Conservation (phyloP, 2,329 filamentous ascomycete genomes). For the Diaporthe sp. region DNA sequence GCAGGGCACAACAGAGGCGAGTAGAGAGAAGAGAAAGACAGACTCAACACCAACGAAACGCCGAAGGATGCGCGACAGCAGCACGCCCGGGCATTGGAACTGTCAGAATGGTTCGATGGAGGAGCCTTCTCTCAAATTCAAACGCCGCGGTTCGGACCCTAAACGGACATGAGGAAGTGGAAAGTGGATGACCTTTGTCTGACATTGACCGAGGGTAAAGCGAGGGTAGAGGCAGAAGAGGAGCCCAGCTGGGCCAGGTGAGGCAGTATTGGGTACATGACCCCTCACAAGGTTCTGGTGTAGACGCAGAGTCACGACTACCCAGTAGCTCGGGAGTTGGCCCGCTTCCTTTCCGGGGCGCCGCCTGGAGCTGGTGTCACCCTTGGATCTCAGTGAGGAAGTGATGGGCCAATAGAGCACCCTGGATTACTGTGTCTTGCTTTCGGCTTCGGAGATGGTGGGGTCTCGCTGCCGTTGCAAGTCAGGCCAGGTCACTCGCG, state of each 20-base stretch:
- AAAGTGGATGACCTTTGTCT: slow-evolving; percentile 29
- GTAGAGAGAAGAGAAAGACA: background rate
- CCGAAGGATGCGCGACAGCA: background rate
- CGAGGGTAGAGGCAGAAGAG: background rate
- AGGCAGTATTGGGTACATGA: background rate
- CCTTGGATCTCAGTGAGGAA: background rate
- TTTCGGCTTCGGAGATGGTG: slow-evolving; percentile 22
- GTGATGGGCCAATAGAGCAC: slow-evolving; percentile 22
- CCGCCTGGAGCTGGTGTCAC: background rate
- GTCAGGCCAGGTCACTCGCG: slow-evolving; percentile 24
- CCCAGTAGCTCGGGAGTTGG: slow-evolving; percentile 1
- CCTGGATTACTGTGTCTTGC: slow-evolving; percentile 15
- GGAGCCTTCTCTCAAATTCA: slow-evolving; percentile 2
- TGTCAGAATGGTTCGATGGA: slow-evolving; percentile 26
- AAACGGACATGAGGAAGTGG: background rate
- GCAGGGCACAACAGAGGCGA: background rate
- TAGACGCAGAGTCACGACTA: background rate
- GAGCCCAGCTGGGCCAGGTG: background rate
- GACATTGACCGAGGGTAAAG: slow-evolving; percentile 27
- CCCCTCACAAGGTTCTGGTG: fast-evolving
- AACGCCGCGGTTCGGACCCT: slow-evolving; percentile 16
- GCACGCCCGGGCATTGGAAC: background rate
- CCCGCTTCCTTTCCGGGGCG: slow-evolving; percentile 2
- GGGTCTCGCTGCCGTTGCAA: background rate
- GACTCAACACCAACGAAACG: background rate